Evolutionary conservation across 2,329 filamentous ascomycete species (phyloP), one percentile per base, ranked within the genome.

Genomic region (Xylariaceae sp.): DNA sequence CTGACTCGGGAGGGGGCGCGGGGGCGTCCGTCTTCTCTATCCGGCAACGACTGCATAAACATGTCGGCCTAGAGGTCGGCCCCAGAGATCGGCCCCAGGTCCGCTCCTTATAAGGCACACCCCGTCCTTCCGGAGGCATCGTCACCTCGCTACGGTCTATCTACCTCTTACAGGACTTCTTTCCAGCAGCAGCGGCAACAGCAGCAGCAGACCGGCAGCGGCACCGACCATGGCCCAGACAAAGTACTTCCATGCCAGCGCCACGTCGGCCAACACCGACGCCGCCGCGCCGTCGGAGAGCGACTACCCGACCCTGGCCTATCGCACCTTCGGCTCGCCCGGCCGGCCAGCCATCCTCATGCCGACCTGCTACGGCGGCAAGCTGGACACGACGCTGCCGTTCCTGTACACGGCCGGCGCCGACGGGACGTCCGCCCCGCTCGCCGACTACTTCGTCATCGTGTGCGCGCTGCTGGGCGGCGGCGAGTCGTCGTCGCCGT

Each of bases 401-500:
- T 36, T 36, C 18, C 23, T 36, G 10, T 36, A 36, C 34, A 27
- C 28, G 14, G 23, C 13, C 13, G 13, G 15, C 8, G 13, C 26
- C 22, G 22, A n/a, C 14, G 34, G 26, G 13, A 15, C 34, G 3
- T 23, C 17, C 3, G 18, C 31, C 14, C 29, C 29, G 8, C 35
- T 37, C 8, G 18, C 25, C 21, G 47, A 56, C 16, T 69, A 70
- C 54, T 70, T 62, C 42, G 61, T 75, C 35, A 60, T 76, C 23
- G 54, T 73, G 9, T 58, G 64, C 2, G 71, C 67, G 0, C 56
- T 75, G 1, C 60, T 76, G 23, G 67, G 68, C 36, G 72, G 72
- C 37, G 65, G 67, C 7, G 67, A 75, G 40, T 73, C 68, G 5
- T 64, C 63, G 7, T 71, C 67, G 27, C 72, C 70, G 0, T 72